Base-by-base conservation (phyloP, 139 green algal genomes). In the Chlorella ohadii region DNA sequence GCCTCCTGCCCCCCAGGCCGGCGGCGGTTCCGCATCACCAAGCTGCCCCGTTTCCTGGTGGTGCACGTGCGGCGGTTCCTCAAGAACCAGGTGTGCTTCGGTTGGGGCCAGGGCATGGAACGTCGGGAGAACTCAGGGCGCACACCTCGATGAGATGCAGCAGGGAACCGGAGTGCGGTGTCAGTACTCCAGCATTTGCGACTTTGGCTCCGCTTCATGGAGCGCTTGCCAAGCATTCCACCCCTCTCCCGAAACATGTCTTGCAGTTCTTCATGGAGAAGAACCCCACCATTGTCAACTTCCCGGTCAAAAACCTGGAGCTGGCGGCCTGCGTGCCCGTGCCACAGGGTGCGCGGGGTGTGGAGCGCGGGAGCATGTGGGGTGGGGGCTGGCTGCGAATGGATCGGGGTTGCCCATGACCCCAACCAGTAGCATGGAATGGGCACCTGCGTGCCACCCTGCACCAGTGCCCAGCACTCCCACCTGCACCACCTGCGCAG, bases 241-340 rank as follows among this genome's bases (percentile, higher is more conserved):
- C 64, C 64, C 12, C 28, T 11, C 11, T 12, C 64, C n/a, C n/a
- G n/a, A n/a, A n/a, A n/a, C n/a, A 9, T 22, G 51, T 31, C 20
- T 11, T 39, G 76, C 31, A 93, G 87, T 95, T 95, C 38, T 93
- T 94, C 56, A 27, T 92, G 27, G 96, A 99, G 91, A 99, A 99
- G 91, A 99, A 99, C 90, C 96, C 95, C 47, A 99, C 96, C 71
- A 94, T 99, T 67, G 97, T 99, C 34, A 99, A 98, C 87, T 99
- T 99, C 84, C 97, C 97, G 0, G 92, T 99, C 22, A 97, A 98
- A 75, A 94, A 94, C 82, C 86, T 99, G 86, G 94, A 98, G 68
- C 86, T 99, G 66, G 39, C 83, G 0, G 95, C 95, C 66, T 91
- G 95, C 70, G 83, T 99, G 17, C 94, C 96, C 3, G 65, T 91